Evolutionary conservation across 352 stramenopile genomes (phyloP).

Genomic region (Phytophthora aleatoria): DNA sequence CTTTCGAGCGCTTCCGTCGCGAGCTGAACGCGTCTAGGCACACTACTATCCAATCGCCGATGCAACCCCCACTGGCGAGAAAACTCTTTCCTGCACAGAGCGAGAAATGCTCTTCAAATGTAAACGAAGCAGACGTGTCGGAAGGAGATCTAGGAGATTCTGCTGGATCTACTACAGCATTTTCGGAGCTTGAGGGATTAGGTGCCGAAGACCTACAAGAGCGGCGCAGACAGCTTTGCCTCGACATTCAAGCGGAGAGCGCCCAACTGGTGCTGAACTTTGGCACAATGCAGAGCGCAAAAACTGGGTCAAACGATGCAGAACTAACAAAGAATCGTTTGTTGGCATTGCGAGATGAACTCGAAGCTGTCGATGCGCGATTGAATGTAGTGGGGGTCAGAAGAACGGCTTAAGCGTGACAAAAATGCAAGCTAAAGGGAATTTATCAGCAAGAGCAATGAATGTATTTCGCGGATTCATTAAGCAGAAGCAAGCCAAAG

Average conservation of each 20-base stretch:
- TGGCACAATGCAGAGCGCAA: conserved; percentile 11
- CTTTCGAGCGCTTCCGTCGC: conserved; percentile 51
- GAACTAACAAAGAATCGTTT: conserved; percentile 22
- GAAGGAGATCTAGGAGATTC: neutral
- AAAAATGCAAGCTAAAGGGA: too few relatives aligned
- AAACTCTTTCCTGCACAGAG: conserved; percentile 24
- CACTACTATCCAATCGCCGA: conserved; percentile 2
- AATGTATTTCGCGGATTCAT: too few relatives aligned
- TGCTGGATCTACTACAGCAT: neutral
- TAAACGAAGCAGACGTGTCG: neutral
- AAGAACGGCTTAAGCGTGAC: too few relatives aligned
- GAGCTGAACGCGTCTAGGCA: conserved; percentile 35
- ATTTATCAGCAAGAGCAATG: too few relatives aligned
- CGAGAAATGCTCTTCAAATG: neutral
- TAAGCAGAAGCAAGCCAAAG: too few relatives aligned
- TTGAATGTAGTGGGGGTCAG: neutral
- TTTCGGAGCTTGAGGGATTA: conserved; percentile 19
- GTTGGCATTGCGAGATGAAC: conserved; percentile 27
- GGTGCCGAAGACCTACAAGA: conserved; percentile 32
- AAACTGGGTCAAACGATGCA: conserved; percentile 7
- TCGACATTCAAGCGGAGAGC: conserved; percentile 60
- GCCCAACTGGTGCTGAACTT: conserved; percentile 50
- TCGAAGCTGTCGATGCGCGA: conserved; percentile 30
- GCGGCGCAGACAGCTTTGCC: conserved; percentile 47
- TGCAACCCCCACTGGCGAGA: conserved; percentile 18